Conservation (phyloP, 805 yeast genomes). For the Myxozyma vanderwaltii region DNA sequence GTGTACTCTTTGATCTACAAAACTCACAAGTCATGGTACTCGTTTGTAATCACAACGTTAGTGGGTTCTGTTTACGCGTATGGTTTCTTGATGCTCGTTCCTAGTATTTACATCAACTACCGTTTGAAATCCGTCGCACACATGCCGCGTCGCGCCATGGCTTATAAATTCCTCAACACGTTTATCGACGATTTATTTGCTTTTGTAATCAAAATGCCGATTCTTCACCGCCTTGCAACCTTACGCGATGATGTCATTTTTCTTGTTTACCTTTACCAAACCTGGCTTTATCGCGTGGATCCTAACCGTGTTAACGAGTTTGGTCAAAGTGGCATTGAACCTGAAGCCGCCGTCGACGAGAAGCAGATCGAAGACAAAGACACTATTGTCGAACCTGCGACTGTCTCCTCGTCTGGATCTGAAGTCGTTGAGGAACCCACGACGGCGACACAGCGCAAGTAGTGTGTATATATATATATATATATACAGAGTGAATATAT, state of each 20-base stretch:
- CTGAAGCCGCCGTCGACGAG: constrained; percentile 4
- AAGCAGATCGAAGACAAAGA: constrained; percentile 5
- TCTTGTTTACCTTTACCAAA: constrained; percentile 47
- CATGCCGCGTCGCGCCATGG: constrained; percentile 48
- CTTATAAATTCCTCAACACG: constrained; percentile 48
- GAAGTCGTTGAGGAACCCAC: neutral
- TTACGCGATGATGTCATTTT: constrained; percentile 49
- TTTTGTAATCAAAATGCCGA: constrained; percentile 49
- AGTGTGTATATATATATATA: neutral
- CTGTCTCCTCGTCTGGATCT: constrained; percentile 5
- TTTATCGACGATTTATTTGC: constrained; percentile 49
- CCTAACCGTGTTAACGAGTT: constrained; percentile 46
- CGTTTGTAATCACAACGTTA: constrained; percentile 46
- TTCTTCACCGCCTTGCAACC: constrained; percentile 48
- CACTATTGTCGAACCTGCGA: constrained; percentile 2
- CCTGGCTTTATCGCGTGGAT: constrained; percentile 49
- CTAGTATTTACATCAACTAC: constrained; percentile 48
- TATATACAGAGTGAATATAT: neutral
- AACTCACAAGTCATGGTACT: constrained; percentile 49
- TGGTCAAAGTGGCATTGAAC: constrained; percentile 40
- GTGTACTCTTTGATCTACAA: constrained; percentile 45
- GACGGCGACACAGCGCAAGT: neutral
- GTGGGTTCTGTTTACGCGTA: constrained; percentile 50
- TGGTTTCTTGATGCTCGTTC: constrained; percentile 48
- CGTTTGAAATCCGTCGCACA: constrained; percentile 50